These are phyloP conservation scores for Globisporangium uncinulatum DNA, from an alignment of 352 stramenopile species.

Conservation along the genomic window DNA sequence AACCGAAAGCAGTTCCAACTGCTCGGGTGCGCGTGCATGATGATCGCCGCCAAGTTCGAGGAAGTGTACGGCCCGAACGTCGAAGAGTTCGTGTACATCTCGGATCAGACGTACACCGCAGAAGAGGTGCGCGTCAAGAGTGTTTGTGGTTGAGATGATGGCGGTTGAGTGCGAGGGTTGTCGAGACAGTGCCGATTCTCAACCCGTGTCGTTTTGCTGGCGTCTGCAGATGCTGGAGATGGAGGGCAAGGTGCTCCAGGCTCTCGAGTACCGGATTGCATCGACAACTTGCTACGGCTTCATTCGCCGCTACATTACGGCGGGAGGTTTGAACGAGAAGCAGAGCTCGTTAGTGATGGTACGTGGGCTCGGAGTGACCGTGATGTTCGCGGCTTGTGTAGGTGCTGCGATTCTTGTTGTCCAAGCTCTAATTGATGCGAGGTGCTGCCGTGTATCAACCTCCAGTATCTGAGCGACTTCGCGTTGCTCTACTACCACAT, in stretches of 20 bases:
- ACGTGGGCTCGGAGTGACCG: slow-evolving; percentile 4
- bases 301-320: slow-evolving; percentile 49
- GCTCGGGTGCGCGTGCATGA: slow-evolving; percentile 93
- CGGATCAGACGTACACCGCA: slow-evolving; percentile 92
- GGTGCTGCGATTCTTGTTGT: not conserved
- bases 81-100: slow-evolving; percentile 97
- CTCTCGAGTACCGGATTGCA: slow-evolving; percentile 67
- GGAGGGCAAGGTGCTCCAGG: slow-evolving; percentile 69
- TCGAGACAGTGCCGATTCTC: too few relatives aligned
- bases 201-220: too few relatives aligned
- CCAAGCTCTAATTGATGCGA: not conserved
- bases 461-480: slow-evolving; percentile 72
- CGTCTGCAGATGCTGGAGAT: slow-evolving; percentile 69
- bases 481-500: slow-evolving; percentile 65
- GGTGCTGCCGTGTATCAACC: not conserved
- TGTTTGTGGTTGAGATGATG: not conserved
- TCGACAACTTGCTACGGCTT: slow-evolving; percentile 79
- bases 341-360: slow-evolving; percentile 63
- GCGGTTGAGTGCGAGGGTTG: too few relatives aligned
- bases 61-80: slow-evolving; percentile 94
- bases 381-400: not conserved
- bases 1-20: slow-evolving; percentile 92
- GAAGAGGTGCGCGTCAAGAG: slow-evolving; percentile 41
- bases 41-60: slow-evolving; percentile 97
- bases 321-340: slow-evolving; percentile 47